These are phyloP conservation scores for Staphylotrichum tortipilum DNA, from an alignment of 495 filamentous ascomycete species.

Conservation along the genomic window DNA sequence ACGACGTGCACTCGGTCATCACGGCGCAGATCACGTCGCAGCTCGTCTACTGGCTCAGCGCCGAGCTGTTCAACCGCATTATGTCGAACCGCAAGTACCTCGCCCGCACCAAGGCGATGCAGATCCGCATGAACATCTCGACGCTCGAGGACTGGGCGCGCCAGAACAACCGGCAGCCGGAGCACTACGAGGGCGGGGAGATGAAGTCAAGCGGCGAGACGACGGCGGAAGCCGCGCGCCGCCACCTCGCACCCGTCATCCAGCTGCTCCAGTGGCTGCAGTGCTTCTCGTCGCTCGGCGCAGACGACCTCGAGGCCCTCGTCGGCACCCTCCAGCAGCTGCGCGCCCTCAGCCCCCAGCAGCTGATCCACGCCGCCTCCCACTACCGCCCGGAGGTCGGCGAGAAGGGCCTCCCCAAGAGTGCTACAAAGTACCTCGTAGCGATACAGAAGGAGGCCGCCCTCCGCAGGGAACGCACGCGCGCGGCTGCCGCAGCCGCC, in stretches of 20 bases:
- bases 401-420: constrained; percentile 81
- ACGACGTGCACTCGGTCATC: constrained; percentile 97
- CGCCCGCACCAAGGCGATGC: constrained; percentile 96
- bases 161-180: constrained; percentile 83
- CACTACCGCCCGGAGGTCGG: constrained; percentile 93
- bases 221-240: constrained; percentile 69
- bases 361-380: constrained; percentile 86
- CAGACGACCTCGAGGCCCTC: constrained; percentile 77
- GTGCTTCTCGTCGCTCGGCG: constrained; percentile 88
- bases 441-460: constrained; percentile 65
- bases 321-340: constrained; percentile 81
- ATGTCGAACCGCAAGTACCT: constrained; percentile 93
- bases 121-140: constrained; percentile 98
- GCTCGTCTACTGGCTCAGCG: constrained; percentile 91
- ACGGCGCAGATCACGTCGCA: constrained; percentile 86
- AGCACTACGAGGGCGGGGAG: constrained; percentile 90
- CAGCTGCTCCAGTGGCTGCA: constrained; percentile 97
- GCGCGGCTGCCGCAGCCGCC: constrained; percentile 13
- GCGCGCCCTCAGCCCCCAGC: constrained; percentile 70
- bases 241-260: constrained; percentile 82
- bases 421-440: constrained; percentile 75
- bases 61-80: constrained; percentile 95
- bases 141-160: constrained; percentile 93
- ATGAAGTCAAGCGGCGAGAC: constrained; percentile 79
- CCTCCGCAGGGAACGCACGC: constrained; percentile 45